Conservation (phyloP, 306 rosid genomes). For the Hippophae tibetana region DNA sequence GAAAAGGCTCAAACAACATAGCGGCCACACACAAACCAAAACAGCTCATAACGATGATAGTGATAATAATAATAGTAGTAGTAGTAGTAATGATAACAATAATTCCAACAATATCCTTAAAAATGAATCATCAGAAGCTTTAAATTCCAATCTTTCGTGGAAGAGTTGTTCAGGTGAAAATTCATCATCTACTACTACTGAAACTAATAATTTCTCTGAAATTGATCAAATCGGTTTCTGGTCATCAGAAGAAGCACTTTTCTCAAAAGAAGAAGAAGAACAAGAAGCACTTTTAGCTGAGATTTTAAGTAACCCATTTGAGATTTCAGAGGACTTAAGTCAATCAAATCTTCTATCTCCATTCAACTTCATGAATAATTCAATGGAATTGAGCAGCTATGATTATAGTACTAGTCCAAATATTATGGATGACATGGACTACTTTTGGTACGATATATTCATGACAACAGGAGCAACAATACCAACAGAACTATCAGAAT, state of each 20-base stretch:
- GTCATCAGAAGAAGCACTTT: conserved; percentile 10
- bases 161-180: no score
- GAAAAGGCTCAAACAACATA: conserved; percentile 37
- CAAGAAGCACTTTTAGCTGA: conserved; percentile 41
- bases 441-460: conserved; percentile 70
- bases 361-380: conserved; percentile 17
- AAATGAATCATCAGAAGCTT: no score
- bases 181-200: no score
- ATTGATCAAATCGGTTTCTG: conserved; percentile 13
- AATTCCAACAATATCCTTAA: no score
- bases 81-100: not conserved
- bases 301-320: conserved; percentile 1
- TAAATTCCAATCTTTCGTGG: no score
- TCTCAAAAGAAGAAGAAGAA: conserved; percentile 60
- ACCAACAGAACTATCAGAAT: no score
- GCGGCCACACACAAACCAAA: not conserved
- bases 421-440: conserved; percentile 53
- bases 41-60: not conserved
- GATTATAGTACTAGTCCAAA: conserved; percentile 2
- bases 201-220: not conserved
- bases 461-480: conserved; percentile 37
- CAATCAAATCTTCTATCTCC: conserved; percentile 22
- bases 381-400: conserved; percentile 8
- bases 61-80: conserved; percentile 3
- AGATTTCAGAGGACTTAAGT: conserved; percentile 19